Base-by-base conservation (phyloP, 139 green algal species). In the Zygnema cylindricum region DNA sequence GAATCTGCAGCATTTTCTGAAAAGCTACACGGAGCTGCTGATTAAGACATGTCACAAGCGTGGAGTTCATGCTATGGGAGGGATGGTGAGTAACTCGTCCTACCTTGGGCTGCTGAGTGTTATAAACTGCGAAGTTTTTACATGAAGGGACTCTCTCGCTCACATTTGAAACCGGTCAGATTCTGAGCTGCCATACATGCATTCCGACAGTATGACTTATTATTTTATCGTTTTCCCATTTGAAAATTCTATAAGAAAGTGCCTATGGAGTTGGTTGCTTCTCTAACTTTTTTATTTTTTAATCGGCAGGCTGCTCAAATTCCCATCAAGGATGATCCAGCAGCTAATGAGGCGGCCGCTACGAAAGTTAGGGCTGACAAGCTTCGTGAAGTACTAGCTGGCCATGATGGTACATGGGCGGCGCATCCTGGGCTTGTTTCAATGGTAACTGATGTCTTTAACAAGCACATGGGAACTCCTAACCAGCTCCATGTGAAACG, bases 31-130 rank as follows among this genome's bases (percentile, higher is more conserved):
- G 36, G 89, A 93, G 43, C 93, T 98, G 88, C 93, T 98, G 54
- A 97, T 98, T 92, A 93, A 95, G 91, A 98, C 96, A 0, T 98
- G 96, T 88, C 96, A 98, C 93, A 89, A 85, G 69, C 89, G 96
- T 25, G 95, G 95, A 25, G 95, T 97, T 69, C 95, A 98, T 85
- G 96, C 96, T 43, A 98, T 98, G 94, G 96, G 96, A 35, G 96
- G 96, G 81, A 98, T 98, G 96, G 94, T 94, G 1, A 38, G 83
- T 87, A 83, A 23, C 7, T n/a, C 3, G 42, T 16, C 38, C 11
- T 79, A 57, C 36, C n/a, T n/a, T n/a, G n/a, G n/a, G n/a, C n/a
- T n/a, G n/a, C n/a, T n/a, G n/a, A n/a, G n/a, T n/a, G n/a, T n/a
- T n/a, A n/a, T n/a, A n/a, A n/a, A n/a, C n/a, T n/a, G n/a, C n/a